Evolutionary conservation across 768 basidiomycete species (phyloP).

Genomic region (Serendipita sp.): DNA sequence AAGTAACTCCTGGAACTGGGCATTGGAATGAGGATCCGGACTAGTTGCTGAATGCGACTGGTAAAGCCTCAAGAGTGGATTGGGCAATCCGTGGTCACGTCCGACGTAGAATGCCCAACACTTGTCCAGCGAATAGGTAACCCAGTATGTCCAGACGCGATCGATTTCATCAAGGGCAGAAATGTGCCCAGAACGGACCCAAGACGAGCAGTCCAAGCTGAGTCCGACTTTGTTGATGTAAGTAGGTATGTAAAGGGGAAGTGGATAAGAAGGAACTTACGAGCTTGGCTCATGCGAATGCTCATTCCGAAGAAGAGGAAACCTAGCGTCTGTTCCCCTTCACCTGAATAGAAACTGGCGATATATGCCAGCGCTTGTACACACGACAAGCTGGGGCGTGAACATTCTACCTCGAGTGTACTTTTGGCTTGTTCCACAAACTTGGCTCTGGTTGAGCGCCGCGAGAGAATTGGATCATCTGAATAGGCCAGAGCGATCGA

Average conservation of each 20-base stretch:
- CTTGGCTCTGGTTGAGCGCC: conserved; percentile 16
- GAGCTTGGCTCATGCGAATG: conserved; percentile 40
- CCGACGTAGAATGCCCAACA: conserved; percentile 56
- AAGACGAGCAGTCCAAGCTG: conserved; percentile 38
- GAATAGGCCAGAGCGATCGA: conserved; percentile 26
- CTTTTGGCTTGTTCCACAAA: conserved; percentile 26
- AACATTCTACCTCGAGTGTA: conserved; percentile 26
- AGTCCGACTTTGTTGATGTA: conserved; percentile 32
- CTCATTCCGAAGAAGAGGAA: conserved; percentile 38
- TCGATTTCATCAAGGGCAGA: conserved; percentile 37
- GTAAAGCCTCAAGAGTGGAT: background rate
- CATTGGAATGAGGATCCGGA: background rate
- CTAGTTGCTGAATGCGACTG: background rate
- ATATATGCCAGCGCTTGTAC: conserved; percentile 27
- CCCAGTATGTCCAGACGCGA: conserved; percentile 46
- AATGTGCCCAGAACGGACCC: conserved; percentile 38
- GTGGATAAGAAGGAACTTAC: conserved; percentile 24
- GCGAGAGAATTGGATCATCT: conserved; percentile 23
- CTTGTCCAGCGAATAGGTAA: conserved; percentile 41
- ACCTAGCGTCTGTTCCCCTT: conserved; percentile 28
- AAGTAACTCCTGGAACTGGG: background rate
- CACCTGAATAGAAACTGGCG: conserved; percentile 24
- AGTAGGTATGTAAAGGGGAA: background rate
- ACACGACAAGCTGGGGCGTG: conserved; percentile 26
- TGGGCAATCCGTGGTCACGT: conserved; percentile 23